phyloP scores from a whole-genome alignment of 2,329 filamentous ascomycete species.

The Calonectria hongkongensis region DNA sequence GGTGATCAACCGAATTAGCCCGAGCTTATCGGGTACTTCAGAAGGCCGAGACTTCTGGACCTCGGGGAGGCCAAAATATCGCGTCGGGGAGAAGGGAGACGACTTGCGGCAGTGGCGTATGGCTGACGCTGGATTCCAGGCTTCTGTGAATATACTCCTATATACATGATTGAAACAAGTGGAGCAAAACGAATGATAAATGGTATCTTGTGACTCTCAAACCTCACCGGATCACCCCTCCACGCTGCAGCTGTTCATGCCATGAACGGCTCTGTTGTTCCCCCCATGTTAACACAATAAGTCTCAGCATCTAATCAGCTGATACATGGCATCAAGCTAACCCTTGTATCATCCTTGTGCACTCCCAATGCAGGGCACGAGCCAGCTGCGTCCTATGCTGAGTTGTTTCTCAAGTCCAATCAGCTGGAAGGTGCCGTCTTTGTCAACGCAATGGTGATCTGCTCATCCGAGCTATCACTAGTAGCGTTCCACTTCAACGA shows the following conservation, averaged over 20 bases:
- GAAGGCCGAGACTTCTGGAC: background rate
- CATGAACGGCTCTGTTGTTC: background rate
- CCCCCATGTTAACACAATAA: background rate
- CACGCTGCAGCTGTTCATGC: background rate
- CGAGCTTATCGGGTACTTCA: background rate
- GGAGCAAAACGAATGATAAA: conserved; percentile 4
- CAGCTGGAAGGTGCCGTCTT: conserved; percentile 18
- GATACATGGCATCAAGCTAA: background rate
- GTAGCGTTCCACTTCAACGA: conserved; percentile 32
- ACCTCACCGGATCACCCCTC: background rate
- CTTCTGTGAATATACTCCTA: background rate
- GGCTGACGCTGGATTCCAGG: background rate
- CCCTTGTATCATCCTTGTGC: background rate
- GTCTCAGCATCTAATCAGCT: background rate
- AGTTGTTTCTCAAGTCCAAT: background rate
- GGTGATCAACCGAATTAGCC: background rate
- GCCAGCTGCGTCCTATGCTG: background rate
- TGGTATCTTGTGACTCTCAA: conserved; percentile 9
- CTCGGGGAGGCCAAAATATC: background rate
- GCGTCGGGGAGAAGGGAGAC: too few species aligned
- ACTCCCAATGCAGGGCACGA: background rate
- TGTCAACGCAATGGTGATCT: conserved; percentile 17
- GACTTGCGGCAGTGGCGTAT: background rate
- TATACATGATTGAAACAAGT: conserved; percentile 12
- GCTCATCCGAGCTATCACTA: conserved; percentile 13